These are phyloP conservation scores for Neonothopanus nambi DNA, from an alignment of 1,284 basidiomycete genomes.

Conservation along the genomic window DNA sequence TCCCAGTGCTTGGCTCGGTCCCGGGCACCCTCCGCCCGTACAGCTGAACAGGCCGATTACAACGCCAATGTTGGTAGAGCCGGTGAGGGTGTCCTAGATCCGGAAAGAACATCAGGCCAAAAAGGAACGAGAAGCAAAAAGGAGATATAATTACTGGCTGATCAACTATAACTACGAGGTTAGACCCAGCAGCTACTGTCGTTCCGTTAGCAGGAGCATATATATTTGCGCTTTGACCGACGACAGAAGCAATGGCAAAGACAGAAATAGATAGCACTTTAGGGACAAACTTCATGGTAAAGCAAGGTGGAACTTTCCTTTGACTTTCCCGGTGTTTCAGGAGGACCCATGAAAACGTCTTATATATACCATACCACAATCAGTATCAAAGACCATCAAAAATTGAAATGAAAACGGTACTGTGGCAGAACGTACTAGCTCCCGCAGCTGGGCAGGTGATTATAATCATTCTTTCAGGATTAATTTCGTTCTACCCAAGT, in stretches of 20 bases:
- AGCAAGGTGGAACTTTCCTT: too few relatives aligned
- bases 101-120: neutral
- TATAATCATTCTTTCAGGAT: too few relatives aligned
- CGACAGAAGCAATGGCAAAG: neutral
- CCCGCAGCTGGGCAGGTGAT: too few relatives aligned
- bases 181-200: conserved; percentile 6
- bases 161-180: conserved; percentile 15
- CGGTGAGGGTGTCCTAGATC: conserved; percentile 6
- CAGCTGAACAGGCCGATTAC: conserved; percentile 3
- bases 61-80: conserved; percentile 7
- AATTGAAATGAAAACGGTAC: too few relatives aligned
- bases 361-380: too few relatives aligned
- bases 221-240: conserved; percentile 13
- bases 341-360: too few relatives aligned
- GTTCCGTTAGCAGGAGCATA: conserved; percentile 10
- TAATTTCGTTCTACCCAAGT: too few relatives aligned
- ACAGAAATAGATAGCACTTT: too few relatives aligned
- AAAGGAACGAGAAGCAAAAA: neutral
- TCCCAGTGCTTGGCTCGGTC: conserved; percentile 38
- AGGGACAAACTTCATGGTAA: too few relatives aligned
- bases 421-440: too few relatives aligned
- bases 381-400: too few relatives aligned
- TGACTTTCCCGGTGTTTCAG: too few relatives aligned
- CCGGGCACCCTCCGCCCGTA: conserved; percentile 23
- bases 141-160: conserved; percentile 12